phyloP scores from a whole-genome alignment of 306 rosid species.

The Pueraria montana region DNA sequence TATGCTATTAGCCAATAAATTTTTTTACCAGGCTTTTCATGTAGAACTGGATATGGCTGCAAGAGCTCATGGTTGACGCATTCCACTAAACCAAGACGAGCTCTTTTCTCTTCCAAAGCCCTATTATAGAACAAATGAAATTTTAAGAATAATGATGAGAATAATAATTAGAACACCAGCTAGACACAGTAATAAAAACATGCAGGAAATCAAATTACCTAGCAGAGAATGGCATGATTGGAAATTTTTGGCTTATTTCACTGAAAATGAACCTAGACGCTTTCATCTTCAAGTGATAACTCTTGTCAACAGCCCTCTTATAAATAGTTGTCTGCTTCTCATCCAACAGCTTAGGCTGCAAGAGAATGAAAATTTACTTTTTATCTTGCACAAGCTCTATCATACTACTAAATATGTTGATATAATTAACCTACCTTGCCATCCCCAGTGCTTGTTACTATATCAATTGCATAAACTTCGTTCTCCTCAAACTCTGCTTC shows the following conservation, averaged over 20 bases:
- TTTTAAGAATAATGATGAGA: background rate
- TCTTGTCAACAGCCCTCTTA: conserved; percentile 97
- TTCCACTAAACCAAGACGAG: conserved; percentile 85
- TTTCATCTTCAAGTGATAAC: conserved; percentile 94
- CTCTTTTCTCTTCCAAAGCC: conserved; percentile 98
- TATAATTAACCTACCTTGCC: conserved; percentile 74
- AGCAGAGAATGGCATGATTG: conserved; percentile 97
- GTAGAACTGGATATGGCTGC: conserved; percentile 96
- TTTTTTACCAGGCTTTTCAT: conserved; percentile 87
- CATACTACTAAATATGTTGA: background rate
- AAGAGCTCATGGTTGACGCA: conserved; percentile 93
- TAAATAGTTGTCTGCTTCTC: conserved; percentile 99
- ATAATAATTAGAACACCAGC: no score
- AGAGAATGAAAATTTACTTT: background rate
- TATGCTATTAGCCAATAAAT: no score
- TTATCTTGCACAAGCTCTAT: no score
- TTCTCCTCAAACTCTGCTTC: conserved; percentile 98
- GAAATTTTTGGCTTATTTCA: conserved; percentile 91
- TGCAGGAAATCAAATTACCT: conserved; percentile 55
- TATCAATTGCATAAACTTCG: conserved; percentile 93
- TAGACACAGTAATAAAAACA: background rate
- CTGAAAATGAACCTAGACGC: conserved; percentile 98
- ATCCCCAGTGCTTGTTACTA: conserved; percentile 92
- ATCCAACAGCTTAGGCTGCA: conserved; percentile 94
- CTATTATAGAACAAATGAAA: conserved; percentile 46